A percentile compares a stretch with the other conserved stretches of the same genome.
Conservation (phyloP, 805 yeast genomes). For the Kuraishia molischiana region DNA sequence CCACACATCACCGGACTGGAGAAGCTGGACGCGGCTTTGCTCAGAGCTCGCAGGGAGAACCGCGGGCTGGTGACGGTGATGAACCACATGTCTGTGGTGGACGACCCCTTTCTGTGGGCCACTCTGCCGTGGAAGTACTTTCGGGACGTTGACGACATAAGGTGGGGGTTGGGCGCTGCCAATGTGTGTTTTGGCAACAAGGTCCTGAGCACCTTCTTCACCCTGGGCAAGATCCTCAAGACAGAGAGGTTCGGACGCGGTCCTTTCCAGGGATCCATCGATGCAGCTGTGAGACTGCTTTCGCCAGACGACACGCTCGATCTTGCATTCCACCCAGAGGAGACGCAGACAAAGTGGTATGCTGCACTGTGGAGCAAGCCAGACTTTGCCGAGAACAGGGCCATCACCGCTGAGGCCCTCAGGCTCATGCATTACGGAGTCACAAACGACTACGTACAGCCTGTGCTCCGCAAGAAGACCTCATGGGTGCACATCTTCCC, state of each 20-base stretch:
- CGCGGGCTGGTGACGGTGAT: conserved; percentile 75
- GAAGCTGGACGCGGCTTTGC: conserved; percentile 52
- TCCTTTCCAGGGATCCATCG: conserved; percentile 84
- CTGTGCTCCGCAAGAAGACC: conserved; percentile 48
- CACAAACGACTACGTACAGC: conserved; percentile 18
- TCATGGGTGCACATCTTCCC: conserved; percentile 95
- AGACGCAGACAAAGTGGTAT: not conserved
- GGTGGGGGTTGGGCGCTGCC: conserved; percentile 95
- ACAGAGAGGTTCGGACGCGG: conserved; percentile 88
- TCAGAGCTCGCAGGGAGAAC: conserved; percentile 53
- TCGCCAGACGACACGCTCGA: conserved; percentile 68
- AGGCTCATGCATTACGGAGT: conserved; percentile 14
- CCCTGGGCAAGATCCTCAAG: conserved; percentile 80
- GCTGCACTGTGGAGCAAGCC: not conserved
- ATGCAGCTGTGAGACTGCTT: conserved; percentile 72
- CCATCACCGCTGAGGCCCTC: not conserved
- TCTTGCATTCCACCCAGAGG: conserved; percentile 20
- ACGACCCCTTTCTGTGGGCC: conserved; percentile 90
- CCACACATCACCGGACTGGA: conserved; percentile 56
- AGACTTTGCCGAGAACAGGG: conserved; percentile 1
- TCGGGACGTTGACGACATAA: conserved; percentile 49
- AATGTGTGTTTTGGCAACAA: conserved; percentile 72
- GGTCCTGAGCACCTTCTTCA: conserved; percentile 51
- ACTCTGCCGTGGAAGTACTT: conserved; percentile 66
- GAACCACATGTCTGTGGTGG: conserved; percentile 91